A percentile compares a stretch with the other conserved stretches of the same genome.
These are phyloP conservation scores for Pyricularia pennisetigena DNA, from an alignment of 2,329 filamentous ascomycete genomes.

Conservation along the genomic window DNA sequence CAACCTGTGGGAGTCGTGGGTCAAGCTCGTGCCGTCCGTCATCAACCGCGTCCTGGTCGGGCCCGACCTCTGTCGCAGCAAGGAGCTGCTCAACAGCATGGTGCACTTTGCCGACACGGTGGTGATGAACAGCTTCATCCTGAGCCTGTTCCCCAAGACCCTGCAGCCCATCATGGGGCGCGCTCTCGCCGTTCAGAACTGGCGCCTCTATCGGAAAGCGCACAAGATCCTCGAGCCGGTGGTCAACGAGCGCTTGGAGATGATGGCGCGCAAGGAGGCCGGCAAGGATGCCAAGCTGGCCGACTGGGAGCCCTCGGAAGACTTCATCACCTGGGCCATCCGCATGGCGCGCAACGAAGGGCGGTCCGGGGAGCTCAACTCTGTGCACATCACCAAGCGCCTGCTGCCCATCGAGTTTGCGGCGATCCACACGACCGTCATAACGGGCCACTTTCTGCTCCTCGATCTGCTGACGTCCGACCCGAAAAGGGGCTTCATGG, in stretches of 20 bases:
- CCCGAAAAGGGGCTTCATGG: slow-evolving; percentile 22
- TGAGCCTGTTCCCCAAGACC: slow-evolving; percentile 34
- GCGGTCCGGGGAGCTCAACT: slow-evolving; percentile 30
- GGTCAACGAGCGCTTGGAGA: slow-evolving; percentile 36
- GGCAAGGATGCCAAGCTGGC: slow-evolving; percentile 27
- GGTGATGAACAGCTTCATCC: slow-evolving; percentile 30
- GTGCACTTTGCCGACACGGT: slow-evolving; percentile 39
- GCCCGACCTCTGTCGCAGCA: slow-evolving; percentile 26
- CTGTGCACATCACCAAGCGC: slow-evolving; percentile 36
- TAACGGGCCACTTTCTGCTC: slow-evolving; percentile 37
- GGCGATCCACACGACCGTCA: slow-evolving; percentile 46
- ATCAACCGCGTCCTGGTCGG: slow-evolving; percentile 35
- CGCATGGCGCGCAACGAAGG: slow-evolving; percentile 36
- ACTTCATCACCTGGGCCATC: slow-evolving; percentile 49
- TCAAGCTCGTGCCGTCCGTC: slow-evolving; percentile 29
- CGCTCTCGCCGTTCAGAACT: slow-evolving; percentile 32
- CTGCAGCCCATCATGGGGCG: slow-evolving; percentile 39
- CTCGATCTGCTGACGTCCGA: slow-evolving; percentile 34
- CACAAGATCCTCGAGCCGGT: slow-evolving; percentile 32
- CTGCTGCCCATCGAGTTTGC: slow-evolving; percentile 48
- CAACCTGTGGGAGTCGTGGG: slow-evolving; percentile 34
- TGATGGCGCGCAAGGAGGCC: slow-evolving; percentile 30
- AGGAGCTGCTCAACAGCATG: slow-evolving; percentile 34
- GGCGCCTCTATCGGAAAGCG: slow-evolving; percentile 33
- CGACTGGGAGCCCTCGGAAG: slow-evolving; percentile 35